Percentiles rank a stretch among this genome's conserved stretches.
phyloP scores from a whole-genome alignment of 345 rosid genomes.

The Alliaria petiolata region DNA sequence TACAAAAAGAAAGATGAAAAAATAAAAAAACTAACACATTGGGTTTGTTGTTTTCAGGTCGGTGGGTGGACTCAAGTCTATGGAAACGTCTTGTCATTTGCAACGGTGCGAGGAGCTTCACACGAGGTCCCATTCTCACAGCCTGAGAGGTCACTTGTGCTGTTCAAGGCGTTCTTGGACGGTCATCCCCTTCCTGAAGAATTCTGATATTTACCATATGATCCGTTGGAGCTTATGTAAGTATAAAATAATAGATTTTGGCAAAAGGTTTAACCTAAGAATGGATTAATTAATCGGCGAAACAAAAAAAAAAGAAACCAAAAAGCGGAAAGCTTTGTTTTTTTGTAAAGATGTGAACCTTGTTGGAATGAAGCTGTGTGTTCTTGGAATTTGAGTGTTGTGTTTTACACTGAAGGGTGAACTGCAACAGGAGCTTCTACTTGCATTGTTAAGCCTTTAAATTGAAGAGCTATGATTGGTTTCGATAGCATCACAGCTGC shows the following conservation, averaged over 20 bases:
- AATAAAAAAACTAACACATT: neutral
- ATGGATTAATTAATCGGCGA: neutral
- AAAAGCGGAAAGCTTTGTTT: neutral
- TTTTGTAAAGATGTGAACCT: conserved; percentile 29
- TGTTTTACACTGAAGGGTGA: conserved; percentile 22
- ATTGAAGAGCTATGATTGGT: conserved; percentile 75
- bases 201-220: conserved; percentile 40
- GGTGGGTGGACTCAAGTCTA: conserved; percentile 99
- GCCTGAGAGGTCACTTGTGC: conserved; percentile 89
- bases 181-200: conserved; percentile 67
- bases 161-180: conserved; percentile 67
- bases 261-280: neutral
- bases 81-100: conserved; percentile 71
- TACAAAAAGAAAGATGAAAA: neutral
- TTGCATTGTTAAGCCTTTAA: conserved; percentile 67
- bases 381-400: conserved; percentile 16
- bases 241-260: conserved; percentile 21
- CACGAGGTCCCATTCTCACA: conserved; percentile 97
- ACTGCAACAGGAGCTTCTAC: conserved; percentile 73
- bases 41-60: conserved; percentile 45
- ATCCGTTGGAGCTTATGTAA: conserved; percentile 18
- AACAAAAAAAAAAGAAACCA: too few species aligned
- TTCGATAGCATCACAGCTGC: conserved; percentile 64
- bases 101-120: conserved; percentile 95
- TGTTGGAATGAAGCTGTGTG: conserved; percentile 22